A percentile compares a stretch with the other conserved stretches of the same genome.
phyloP scores from a whole-genome alignment of 2,329 filamentous ascomycete species.

The Fusarium coicis region DNA sequence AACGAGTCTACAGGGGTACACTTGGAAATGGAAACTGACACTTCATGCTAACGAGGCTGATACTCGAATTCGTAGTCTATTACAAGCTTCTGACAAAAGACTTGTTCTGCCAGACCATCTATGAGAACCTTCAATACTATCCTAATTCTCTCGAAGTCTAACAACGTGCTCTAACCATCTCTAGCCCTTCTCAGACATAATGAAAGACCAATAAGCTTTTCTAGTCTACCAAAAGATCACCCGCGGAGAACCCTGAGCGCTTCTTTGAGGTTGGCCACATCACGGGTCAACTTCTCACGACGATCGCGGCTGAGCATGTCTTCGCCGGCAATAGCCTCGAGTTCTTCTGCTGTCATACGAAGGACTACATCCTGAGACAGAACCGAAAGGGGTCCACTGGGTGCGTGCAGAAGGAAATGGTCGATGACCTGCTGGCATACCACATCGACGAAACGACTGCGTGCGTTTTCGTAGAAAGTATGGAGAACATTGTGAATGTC shows the following conservation, averaged over 20 bases:
- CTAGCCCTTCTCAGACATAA: not conserved
- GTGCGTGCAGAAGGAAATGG: constrained; percentile 62
- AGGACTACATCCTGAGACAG: constrained; percentile 49
- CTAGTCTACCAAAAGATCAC: not conserved
- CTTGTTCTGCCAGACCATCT: not conserved
- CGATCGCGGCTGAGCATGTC: constrained; percentile 54
- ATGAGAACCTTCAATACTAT: not conserved
- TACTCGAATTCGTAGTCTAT: not conserved
- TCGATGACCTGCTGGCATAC: constrained; percentile 69
- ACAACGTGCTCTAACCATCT: not conserved
- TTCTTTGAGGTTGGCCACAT: constrained; percentile 58
- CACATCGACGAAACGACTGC: constrained; percentile 71
- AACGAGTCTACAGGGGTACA: fast-evolving
- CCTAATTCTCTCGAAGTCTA: not conserved
- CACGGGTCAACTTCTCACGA: constrained; percentile 55
- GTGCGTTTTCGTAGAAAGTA: constrained; percentile 71
- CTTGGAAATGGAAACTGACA: fast-evolving
- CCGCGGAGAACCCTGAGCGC: constrained; percentile 45
- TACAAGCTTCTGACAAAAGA: not conserved
- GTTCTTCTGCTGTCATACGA: constrained; percentile 56
- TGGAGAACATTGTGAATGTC: constrained; percentile 70
- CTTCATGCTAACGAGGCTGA: not conserved
- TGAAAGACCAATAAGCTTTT: not conserved
- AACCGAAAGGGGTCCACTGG: constrained; percentile 61
- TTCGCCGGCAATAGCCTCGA: constrained; percentile 69